Base-by-base conservation (phyloP, 257 asterid genomes). In the Prunella vulgaris region DNA sequence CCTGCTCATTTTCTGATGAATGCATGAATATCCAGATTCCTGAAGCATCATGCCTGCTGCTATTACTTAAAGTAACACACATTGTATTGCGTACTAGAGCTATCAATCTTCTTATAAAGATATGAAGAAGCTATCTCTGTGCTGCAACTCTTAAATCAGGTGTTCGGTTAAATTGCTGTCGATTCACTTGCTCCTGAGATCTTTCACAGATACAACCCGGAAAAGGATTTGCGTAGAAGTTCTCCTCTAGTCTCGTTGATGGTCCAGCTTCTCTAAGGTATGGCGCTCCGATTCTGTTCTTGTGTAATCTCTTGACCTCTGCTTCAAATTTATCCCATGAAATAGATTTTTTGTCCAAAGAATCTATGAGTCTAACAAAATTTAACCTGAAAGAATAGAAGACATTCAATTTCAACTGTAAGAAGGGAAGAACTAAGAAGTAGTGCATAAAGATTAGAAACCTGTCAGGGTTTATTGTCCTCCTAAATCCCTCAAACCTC, bases 401-500 rank as follows among this genome's bases (percentile, higher is more conserved):
- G 21, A 60, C 17, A 42, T 35, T 64, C 25, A 44, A 58, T 66
- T 53, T 71, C 1, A 10, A 25, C 40, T 24, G 22, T 32, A 30
- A 1, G 2, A 32, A 20, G 68, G 17, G 42, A 67, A 62, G 52
- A 52, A 52, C 59, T 52, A 52, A 52, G 28, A 46, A 8, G 35
- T 30, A 7, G 3, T 40, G 10, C 22, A 66, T 10, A 56, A 56
- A 54, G 60, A 52, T 56, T 24, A 56, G 20, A 56, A 24, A 86
- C 92, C 88, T 88, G 82, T 88, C 85, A 0, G 95, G 93, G 48
- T 66, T 83, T 5, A 88, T 82, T 0, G 95, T 88, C 59, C 79
- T 77, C 44, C 71, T 75, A 51, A 86, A 82, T 7, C 92, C 93
- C 71, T 84, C 80, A 32, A 86, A 86, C 79, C 69, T 79, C 71